A percentile compares a stretch with the other conserved stretches of the same genome.
Evolutionary conservation across 2,329 filamentous ascomycete species (phyloP).

Genomic region (Taxawa tesnikishii): DNA sequence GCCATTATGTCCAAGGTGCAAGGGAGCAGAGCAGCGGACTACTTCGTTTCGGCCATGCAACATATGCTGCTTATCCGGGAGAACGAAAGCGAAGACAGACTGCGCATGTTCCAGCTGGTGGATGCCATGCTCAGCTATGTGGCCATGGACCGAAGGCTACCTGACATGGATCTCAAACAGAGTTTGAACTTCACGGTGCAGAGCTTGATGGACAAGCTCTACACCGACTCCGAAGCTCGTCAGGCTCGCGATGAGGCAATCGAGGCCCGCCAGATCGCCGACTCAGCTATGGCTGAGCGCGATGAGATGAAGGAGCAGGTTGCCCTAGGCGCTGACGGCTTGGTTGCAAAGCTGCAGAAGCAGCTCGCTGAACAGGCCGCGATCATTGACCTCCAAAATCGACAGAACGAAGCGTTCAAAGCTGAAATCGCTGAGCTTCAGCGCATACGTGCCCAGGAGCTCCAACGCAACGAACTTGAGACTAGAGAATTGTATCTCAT

Average conservation of each 20-base stretch:
- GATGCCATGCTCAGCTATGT: conserved; percentile 99
- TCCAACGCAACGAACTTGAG: conserved; percentile 90
- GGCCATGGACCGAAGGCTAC: conserved; percentile 89
- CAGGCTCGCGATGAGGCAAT: conserved; percentile 85
- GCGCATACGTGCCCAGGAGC: conserved; percentile 73
- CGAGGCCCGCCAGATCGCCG: conserved; percentile 83
- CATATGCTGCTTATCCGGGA: conserved; percentile 87
- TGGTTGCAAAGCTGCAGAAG: conserved; percentile 85
- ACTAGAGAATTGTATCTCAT: conserved; percentile 95
- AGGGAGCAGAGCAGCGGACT: conserved; percentile 80
- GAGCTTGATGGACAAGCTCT: conserved; percentile 84
- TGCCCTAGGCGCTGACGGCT: conserved; percentile 81
- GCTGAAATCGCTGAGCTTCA: conserved; percentile 81
- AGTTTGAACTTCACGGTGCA: conserved; percentile 96
- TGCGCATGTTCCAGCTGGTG: conserved; percentile 94
- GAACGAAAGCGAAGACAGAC: conserved; percentile 79
- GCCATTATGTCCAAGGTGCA: conserved; percentile 78
- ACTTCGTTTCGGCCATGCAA: conserved; percentile 90
- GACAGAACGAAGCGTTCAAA: conserved; percentile 80
- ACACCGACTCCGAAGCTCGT: conserved; percentile 89
- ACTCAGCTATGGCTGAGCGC: conserved; percentile 88
- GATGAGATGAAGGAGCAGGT: conserved; percentile 87
- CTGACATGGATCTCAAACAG: conserved; percentile 96
- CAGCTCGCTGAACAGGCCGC: conserved; percentile 87
- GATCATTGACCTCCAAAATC: conserved; percentile 77